phyloP scores from a whole-genome alignment of 2,329 filamentous ascomycete genomes.

The Fusarium oxysporum region DNA sequence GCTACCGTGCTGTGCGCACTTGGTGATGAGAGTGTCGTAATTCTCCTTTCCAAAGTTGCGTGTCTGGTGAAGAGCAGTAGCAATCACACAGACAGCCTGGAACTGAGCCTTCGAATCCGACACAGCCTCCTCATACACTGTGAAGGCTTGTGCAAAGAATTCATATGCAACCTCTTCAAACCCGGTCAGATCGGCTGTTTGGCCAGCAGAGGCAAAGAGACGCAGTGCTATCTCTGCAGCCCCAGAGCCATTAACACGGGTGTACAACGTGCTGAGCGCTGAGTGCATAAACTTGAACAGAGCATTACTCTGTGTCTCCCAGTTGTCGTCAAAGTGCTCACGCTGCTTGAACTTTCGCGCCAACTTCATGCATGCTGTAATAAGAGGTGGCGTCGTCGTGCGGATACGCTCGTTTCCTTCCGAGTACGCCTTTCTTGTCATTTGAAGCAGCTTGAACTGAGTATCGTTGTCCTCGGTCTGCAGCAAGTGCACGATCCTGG shows the following conservation, averaged over 20 bases:
- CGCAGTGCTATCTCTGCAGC: slow-evolving; percentile 90
- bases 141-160: slow-evolving; percentile 98
- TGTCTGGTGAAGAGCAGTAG: slow-evolving; percentile 87
- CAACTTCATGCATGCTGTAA: slow-evolving; percentile 90
- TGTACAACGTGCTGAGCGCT: slow-evolving; percentile 86
- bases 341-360: slow-evolving; percentile 88
- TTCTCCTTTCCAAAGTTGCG: slow-evolving; percentile 95
- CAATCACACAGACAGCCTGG: slow-evolving; percentile 95
- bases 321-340: slow-evolving; percentile 81
- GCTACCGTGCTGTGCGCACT: slow-evolving; percentile 95
- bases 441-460: slow-evolving; percentile 93
- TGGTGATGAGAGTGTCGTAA: slow-evolving; percentile 98
- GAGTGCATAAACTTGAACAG: slow-evolving; percentile 97
- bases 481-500: slow-evolving; percentile 89
- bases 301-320: slow-evolving; percentile 74
- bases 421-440: slow-evolving; percentile 84
- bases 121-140: slow-evolving; percentile 95
- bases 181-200: slow-evolving; percentile 89
- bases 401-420: slow-evolving; percentile 96
- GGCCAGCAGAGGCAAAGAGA: slow-evolving; percentile 90
- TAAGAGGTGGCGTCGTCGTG: slow-evolving; percentile 91
- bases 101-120: slow-evolving; percentile 97
- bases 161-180: slow-evolving; percentile 98
- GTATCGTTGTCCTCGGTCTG: slow-evolving; percentile 88
- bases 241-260: slow-evolving; percentile 80